Evolutionary conservation across 2,329 filamentous ascomycete genomes (phyloP).

Genomic region (Knufia petricola): DNA sequence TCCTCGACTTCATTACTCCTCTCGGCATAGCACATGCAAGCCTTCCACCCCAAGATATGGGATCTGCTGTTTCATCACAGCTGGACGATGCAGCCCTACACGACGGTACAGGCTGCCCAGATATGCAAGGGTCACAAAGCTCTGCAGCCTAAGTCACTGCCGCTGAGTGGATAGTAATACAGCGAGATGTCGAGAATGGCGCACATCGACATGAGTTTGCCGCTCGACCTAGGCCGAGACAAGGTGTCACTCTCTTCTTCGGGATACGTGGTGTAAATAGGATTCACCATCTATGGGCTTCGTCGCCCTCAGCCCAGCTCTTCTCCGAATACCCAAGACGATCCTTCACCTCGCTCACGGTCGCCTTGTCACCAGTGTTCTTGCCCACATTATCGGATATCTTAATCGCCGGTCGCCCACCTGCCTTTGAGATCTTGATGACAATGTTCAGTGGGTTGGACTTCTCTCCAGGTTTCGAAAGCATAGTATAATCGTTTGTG

Average conservation of each 20-base stretch:
- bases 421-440: conserved; percentile 85
- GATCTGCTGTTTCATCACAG: neutral
- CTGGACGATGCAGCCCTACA: neutral
- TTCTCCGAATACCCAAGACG: conserved; percentile 79
- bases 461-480: conserved; percentile 60
- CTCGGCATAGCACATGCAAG: neutral
- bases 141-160: too few relatives aligned
- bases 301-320: conserved; percentile 73
- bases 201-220: too few relatives aligned
- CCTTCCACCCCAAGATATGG: neutral
- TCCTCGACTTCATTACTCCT: neutral
- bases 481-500: conserved; percentile 82
- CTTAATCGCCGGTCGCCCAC: conserved; percentile 75
- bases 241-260: too few relatives aligned
- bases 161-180: too few relatives aligned
- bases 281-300: conserved; percentile 75
- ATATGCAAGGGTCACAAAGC: too few relatives aligned
- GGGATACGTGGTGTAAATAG: too few relatives aligned
- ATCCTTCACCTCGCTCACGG: conserved; percentile 73
- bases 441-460: conserved; percentile 93
- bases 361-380: conserved; percentile 78
- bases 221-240: too few relatives aligned
- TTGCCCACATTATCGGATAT: conserved; percentile 87
- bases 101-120: conserved; percentile 19
- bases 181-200: too few relatives aligned